Percentiles rank a stretch among this genome's conserved stretches.
phyloP scores from a whole-genome alignment of 2,329 filamentous ascomycete genomes.

The Fusarium marasasianum region DNA sequence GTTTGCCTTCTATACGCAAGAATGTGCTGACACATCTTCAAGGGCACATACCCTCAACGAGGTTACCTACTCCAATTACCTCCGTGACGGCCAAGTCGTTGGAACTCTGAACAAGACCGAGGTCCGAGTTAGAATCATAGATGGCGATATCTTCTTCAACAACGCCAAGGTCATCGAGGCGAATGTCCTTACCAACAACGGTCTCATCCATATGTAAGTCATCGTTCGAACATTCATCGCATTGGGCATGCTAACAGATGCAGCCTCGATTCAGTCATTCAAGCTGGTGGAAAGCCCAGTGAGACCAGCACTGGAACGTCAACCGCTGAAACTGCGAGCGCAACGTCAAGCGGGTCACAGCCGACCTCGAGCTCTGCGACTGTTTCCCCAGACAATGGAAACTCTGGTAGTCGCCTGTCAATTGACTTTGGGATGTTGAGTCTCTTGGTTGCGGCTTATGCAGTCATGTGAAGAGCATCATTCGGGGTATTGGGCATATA shows the following conservation, averaged over 20 bases:
- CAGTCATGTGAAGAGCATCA: not conserved
- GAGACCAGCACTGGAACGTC: not conserved
- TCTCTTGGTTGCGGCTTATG: constrained; percentile 1
- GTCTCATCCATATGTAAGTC: constrained; percentile 34
- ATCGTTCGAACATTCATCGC: accelerated
- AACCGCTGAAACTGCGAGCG: not conserved
- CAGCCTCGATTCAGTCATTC: constrained; percentile 6
- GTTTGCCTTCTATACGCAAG: no score
- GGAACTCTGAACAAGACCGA: constrained; percentile 27
- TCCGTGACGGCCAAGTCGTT: constrained; percentile 25
- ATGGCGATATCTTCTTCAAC: constrained; percentile 34
- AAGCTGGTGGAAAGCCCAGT: not conserved
- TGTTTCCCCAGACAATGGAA: not conserved
- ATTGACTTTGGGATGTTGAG: not conserved
- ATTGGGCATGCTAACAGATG: accelerated
- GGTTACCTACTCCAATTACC: constrained; percentile 31
- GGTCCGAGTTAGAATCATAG: constrained; percentile 22
- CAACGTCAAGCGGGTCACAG: not conserved
- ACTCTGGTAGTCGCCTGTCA: not conserved
- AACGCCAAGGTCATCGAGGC: constrained; percentile 37
- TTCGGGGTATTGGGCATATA: accelerated
- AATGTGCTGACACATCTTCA: not conserved
- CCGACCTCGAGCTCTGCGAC: constrained; percentile 3
- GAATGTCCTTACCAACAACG: constrained; percentile 37
- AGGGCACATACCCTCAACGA: constrained; percentile 31